Conservation (phyloP, 2,329 filamentous ascomycete species). For the Atkinsonella hypoxylon region DNA sequence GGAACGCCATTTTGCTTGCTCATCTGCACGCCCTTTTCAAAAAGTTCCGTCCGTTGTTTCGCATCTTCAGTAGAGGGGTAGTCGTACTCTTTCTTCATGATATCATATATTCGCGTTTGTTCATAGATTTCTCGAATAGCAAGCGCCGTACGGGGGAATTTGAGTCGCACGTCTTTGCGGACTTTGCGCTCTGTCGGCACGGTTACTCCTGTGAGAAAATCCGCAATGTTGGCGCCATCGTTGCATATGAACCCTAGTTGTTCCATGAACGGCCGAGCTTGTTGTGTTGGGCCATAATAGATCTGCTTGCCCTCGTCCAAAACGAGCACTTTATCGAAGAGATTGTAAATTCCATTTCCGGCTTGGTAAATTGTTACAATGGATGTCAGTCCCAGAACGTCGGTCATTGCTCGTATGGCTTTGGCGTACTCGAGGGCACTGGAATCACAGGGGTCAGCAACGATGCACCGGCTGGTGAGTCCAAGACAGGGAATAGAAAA, state of each 20-base stretch:
- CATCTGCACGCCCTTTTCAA: constrained; percentile 36
- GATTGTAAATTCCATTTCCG: constrained; percentile 55
- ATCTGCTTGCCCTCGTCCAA: constrained; percentile 54
- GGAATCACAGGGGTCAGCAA: background rate
- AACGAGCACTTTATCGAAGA: constrained; percentile 60
- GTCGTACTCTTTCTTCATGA: constrained; percentile 43
- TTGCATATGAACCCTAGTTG: constrained; percentile 49
- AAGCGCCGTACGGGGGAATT: constrained; percentile 32
- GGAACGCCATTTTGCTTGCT: constrained; percentile 45
- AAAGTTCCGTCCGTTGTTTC: constrained; percentile 36
- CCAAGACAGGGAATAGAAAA: background rate
- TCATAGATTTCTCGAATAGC: constrained; percentile 38
- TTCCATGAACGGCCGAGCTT: constrained; percentile 55
- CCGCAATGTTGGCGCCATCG: constrained; percentile 50
- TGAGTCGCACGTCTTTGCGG: constrained; percentile 24
- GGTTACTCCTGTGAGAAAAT: constrained; percentile 54
- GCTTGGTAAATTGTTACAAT: constrained; percentile 60
- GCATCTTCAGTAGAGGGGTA: constrained; percentile 41
- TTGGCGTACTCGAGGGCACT: constrained; percentile 48
- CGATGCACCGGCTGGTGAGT: background rate
- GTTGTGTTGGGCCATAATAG: constrained; percentile 47
- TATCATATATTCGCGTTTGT: constrained; percentile 33
- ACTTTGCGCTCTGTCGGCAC: constrained; percentile 58
- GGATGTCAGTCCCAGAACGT: constrained; percentile 45
- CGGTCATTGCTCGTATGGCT: constrained; percentile 51